phyloP scores from a whole-genome alignment of 345 rosid genomes.

The Cochlearia excelsa region DNA sequence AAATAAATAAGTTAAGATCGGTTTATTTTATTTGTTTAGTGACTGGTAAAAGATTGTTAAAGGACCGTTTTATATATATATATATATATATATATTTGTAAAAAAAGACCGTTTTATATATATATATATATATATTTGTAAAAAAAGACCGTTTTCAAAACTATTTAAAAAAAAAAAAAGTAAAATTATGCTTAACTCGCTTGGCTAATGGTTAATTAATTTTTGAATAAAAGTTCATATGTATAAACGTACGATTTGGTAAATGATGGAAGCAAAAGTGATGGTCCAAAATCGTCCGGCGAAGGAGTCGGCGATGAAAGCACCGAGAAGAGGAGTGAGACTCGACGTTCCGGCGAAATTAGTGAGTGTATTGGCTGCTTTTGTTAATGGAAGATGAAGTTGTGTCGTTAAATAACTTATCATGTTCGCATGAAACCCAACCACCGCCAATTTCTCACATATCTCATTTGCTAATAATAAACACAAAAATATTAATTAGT shows the following conservation, averaged over 20 bases:
- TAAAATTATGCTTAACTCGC: too few species aligned
- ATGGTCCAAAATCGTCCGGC: constrained; percentile 94
- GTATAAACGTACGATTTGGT: constrained; percentile 47
- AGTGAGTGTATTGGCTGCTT: constrained; percentile 90
- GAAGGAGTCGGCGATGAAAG: constrained; percentile 74
- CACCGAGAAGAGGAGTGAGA: constrained; percentile 83
- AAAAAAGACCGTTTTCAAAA: too few species aligned
- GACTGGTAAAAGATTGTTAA: too few species aligned
- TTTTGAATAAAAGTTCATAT: not conserved
- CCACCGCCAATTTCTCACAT: constrained; percentile 87
- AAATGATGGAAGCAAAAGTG: constrained; percentile 60
- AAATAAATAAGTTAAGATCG: too few species aligned
- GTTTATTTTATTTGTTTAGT: too few species aligned
- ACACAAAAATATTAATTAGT: not conserved
- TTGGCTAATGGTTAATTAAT: too few species aligned
- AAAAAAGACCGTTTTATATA: too few species aligned
- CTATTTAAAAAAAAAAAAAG: too few species aligned
- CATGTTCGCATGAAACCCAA: constrained; percentile 82
- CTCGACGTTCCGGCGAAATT: constrained; percentile 84
- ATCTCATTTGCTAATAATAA: constrained; percentile 64
- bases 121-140: too few species aligned
- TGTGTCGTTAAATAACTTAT: constrained; percentile 78
- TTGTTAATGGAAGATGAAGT: constrained; percentile 80
- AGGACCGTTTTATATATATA: too few species aligned
- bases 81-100: too few species aligned